Evolutionary conservation across 345 rosid species (phyloP).

Genomic region (Lepidium aucheri): DNA sequence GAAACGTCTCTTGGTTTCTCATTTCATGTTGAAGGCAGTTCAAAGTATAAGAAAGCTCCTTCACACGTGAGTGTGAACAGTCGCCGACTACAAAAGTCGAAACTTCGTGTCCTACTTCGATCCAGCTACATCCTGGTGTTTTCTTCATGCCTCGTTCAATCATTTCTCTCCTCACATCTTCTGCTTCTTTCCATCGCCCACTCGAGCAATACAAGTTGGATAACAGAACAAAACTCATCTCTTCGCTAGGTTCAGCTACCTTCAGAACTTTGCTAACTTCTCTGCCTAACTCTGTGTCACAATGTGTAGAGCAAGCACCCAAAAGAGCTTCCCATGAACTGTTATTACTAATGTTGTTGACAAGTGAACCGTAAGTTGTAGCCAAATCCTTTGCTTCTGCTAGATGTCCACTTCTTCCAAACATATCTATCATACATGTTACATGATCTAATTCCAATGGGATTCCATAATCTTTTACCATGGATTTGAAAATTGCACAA

Average conservation of each 20-base stretch:
- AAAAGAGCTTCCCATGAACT: constrained; percentile 45
- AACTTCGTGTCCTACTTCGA: constrained; percentile 48
- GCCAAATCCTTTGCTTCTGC: constrained; percentile 48
- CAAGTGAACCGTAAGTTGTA: constrained; percentile 11
- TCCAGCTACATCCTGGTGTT: constrained; percentile 79
- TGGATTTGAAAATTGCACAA: constrained; percentile 32
- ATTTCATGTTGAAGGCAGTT: constrained; percentile 39
- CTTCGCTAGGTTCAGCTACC: constrained; percentile 34
- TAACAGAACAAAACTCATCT: constrained; percentile 54
- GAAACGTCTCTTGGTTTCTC: constrained; percentile 27
- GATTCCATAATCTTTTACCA: constrained; percentile 39
- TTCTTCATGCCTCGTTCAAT: constrained; percentile 54
- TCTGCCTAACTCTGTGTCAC: constrained; percentile 37
- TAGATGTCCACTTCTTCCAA: constrained; percentile 59
- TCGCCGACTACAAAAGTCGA: constrained; percentile 46
- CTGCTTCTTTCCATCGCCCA: constrained; percentile 75
- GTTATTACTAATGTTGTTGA: neutral
- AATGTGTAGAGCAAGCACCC: constrained; percentile 51
- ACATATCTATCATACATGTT: constrained; percentile 71
- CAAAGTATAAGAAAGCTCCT: constrained; percentile 31
- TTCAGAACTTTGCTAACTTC: constrained; percentile 34
- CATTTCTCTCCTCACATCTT: constrained; percentile 58
- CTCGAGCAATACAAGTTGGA: constrained; percentile 59
- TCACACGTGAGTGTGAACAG: constrained; percentile 23
- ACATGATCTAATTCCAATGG: constrained; percentile 51